Percentiles rank a stretch among this genome's conserved stretches.
Conservation (phyloP, 106 monocot genomes). For the Phalaenopsis aphrodite region DNA sequence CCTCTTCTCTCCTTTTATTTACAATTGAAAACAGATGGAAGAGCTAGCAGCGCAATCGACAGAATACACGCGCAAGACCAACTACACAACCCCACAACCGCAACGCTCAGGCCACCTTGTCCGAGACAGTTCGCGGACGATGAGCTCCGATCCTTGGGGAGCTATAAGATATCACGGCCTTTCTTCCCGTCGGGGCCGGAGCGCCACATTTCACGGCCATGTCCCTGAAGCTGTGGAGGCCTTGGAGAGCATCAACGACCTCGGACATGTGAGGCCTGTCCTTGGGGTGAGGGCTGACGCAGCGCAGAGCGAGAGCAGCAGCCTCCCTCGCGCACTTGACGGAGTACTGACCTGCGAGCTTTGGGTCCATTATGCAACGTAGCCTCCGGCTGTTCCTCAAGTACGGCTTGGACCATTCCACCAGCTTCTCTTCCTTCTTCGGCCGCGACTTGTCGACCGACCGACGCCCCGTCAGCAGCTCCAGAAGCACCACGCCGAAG, state of each 20-base stretch:
- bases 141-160: constrained; percentile 12
- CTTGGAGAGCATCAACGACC: constrained; percentile 46
- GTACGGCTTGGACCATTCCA: constrained; percentile 75
- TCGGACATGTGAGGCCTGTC: constrained; percentile 71
- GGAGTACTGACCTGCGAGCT: constrained; percentile 73
- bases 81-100: not conserved
- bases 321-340: constrained; percentile 51
- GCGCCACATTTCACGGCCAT: constrained; percentile 37
- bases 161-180: constrained; percentile 27
- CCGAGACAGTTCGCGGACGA: not conserved
- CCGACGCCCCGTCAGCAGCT: constrained; percentile 70
- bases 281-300: constrained; percentile 61
- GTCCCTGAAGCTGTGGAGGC: constrained; percentile 53
- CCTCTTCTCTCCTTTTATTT: not conserved
- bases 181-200: constrained; percentile 18
- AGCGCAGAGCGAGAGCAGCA: constrained; percentile 49
- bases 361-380: constrained; percentile 72
- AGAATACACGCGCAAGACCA: not conserved
- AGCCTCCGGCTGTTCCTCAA: constrained; percentile 43
- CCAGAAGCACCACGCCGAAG: constrained; percentile 79
- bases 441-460: constrained; percentile 60
- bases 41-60: not conserved
- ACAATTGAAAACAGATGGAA: not conserved
- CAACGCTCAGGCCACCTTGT: not conserved
- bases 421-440: constrained; percentile 71